Conservation (phyloP, 2,329 filamentous ascomycete genomes). For the Sporothrix phasma region DNA sequence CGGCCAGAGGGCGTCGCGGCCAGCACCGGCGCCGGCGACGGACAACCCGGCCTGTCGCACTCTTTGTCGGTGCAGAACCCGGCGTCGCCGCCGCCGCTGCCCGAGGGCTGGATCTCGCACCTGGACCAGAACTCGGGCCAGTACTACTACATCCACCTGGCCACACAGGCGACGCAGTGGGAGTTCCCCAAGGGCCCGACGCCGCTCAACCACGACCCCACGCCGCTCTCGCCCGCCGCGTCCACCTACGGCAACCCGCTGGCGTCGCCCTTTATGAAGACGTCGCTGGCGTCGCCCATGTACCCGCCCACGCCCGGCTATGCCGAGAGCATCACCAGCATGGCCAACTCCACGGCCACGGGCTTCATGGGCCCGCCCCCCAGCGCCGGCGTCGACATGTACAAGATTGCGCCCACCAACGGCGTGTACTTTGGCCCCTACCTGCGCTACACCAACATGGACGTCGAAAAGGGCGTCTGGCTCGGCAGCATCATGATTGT, state of each 20-base stretch:
- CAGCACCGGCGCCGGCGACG: conserved; percentile 36
- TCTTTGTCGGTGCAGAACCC: conserved; percentile 46
- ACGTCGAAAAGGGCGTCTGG: conserved; percentile 83
- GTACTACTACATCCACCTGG: conserved; percentile 97
- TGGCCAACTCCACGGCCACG: conserved; percentile 61
- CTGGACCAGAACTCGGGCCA: conserved; percentile 91
- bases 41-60: conserved; percentile 36
- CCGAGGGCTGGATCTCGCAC: conserved; percentile 97
- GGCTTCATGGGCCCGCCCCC: conserved; percentile 86
- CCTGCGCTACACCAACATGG: conserved; percentile 93
- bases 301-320: conserved; percentile 77
- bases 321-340: conserved; percentile 75
- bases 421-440: conserved; percentile 98
- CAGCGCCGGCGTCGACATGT: conserved; percentile 81
- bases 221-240: conserved; percentile 72
- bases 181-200: conserved; percentile 96
- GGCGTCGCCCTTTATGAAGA: conserved; percentile 58
- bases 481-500: conserved; percentile 87
- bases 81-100: conserved; percentile 80
- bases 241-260: conserved; percentile 68
- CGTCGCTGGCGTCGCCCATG: conserved; percentile 67
- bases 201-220: conserved; percentile 71
- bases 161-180: conserved; percentile 94
- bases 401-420: conserved; percentile 87
- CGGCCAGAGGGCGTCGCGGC: conserved; percentile 36